Base-by-base conservation (phyloP, 164 flowering plant species). In the Vitis amurensis region DNA sequence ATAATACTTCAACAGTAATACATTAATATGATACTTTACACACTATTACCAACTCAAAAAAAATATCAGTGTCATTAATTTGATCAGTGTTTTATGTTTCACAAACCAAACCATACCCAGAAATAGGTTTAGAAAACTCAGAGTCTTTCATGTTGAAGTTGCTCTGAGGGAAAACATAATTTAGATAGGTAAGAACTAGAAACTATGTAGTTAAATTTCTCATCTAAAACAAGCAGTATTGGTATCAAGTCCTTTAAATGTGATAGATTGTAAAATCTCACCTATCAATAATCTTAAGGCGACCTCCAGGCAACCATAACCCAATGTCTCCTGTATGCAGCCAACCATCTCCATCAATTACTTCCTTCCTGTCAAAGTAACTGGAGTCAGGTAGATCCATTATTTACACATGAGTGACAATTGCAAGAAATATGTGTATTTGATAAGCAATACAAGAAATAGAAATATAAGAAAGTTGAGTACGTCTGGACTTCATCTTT, bases 401-500 rank as follows among this genome's bases (percentile, higher is more conserved):
- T 11, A 10, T 68, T 5, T 30, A n/a, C 1, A 37, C 50, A 29
- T 11, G 5, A 50, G 23, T 2, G 53, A 51, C 37, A 72, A 6
- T 10, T 37, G 7, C 44, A 37, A 37, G 44, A 37, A 37, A 37
- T 37, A 37, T 3, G 44, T 37, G 44, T 37, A 37, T 37, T 3
- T 37, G 44, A 37, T 37, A 37, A 37, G 44, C 44, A 37, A 37
- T 12, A 49, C 53, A 70, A 63, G 27, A 71, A 55, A 7, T 8
- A 47, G 60, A 16, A 59, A 16, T 64, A 58, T 9, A 63, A 0
- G 23, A 23, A 50, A 72, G 70, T 50, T 53, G 12, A 55, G 27
- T 89, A 94, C 99, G 98, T 95, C 64, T 92, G 99, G 44, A 79
- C 87, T 85, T 91, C 98, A 75, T 92, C 97, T 79, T 92, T 95